Percentiles rank a stretch among this genome's conserved stretches.
Conservation (phyloP, 495 filamentous ascomycete genomes). For the Extremus antarcticus region DNA sequence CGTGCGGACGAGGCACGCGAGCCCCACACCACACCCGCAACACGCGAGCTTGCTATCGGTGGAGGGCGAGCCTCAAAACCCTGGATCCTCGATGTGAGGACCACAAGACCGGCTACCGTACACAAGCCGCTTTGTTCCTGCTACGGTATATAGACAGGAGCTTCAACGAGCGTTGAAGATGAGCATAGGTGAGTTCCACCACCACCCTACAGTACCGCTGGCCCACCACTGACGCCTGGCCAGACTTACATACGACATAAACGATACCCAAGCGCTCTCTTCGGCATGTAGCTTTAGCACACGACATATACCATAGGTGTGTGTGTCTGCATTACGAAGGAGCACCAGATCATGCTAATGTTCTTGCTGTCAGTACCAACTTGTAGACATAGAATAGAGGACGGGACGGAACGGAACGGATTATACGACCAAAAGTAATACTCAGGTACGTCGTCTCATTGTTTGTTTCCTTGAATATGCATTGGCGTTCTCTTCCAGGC, state of each 20-base stretch:
- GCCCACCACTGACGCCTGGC: neutral
- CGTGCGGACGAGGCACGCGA: neutral
- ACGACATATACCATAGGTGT: neutral
- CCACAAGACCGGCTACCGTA: neutral
- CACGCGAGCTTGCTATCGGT: neutral
- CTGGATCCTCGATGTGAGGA: constrained; percentile 5
- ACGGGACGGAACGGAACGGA: neutral
- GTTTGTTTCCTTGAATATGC: too few species aligned
- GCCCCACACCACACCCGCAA: neutral
- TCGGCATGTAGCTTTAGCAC: neutral
- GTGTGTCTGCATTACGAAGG: neutral
- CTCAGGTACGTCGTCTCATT: neutral
- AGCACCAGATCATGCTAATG: neutral
- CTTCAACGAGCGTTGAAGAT: constrained; percentile 5
- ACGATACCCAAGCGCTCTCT: neutral
- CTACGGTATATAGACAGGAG: constrained; percentile 9
- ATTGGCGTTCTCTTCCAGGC: too few species aligned
- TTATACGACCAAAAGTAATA: constrained; percentile 1
- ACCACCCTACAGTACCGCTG: neutral
- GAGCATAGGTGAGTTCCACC: constrained; percentile 12
- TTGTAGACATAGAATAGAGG: constrained; percentile 4
- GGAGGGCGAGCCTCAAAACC: too few species aligned
- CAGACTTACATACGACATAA: neutral
- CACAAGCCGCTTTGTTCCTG: neutral
- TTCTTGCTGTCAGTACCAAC: neutral